These are phyloP conservation scores for Effrenium voratum DNA, from an alignment of 73 alveolate species.

Conservation along the genomic window DNA sequence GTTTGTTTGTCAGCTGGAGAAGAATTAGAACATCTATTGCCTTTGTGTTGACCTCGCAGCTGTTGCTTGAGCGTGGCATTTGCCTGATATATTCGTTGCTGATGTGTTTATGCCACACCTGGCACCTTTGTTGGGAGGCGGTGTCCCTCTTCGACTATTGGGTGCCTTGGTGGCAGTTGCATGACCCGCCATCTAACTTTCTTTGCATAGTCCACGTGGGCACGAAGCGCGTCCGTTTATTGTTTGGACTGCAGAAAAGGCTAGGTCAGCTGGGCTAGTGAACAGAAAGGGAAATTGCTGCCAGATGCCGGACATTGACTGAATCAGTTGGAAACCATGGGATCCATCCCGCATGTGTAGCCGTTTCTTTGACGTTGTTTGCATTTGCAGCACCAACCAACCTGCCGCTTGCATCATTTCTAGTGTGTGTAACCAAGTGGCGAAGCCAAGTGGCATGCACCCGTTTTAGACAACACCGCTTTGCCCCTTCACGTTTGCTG, in stretches of 20 bases:
- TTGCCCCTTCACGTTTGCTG: background rate
- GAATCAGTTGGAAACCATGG: background rate
- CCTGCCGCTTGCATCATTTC: background rate
- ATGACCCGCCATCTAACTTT: background rate
- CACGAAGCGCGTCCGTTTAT: background rate
- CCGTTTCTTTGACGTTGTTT: background rate
- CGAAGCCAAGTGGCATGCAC: background rate
- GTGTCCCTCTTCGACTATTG: slow-evolving; percentile 35
- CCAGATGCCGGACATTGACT: background rate
- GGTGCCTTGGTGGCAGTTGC: slow-evolving; percentile 29
- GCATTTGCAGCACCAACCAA: background rate
- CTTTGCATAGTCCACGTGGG: background rate
- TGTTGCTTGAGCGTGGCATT: background rate
- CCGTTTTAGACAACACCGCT: background rate
- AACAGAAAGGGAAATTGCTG: background rate
- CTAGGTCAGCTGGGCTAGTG: background rate
- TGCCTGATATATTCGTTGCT: background rate
- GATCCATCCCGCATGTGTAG: background rate
- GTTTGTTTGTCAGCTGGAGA: background rate
- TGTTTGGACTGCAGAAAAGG: background rate
- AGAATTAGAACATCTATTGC: background rate
- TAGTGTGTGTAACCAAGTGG: background rate
- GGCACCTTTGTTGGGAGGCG: background rate
- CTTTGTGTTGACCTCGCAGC: background rate
- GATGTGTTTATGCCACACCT: background rate